Conservation (phyloP, 2,329 filamentous ascomycete genomes). For the Metarhizium guizhouense region DNA sequence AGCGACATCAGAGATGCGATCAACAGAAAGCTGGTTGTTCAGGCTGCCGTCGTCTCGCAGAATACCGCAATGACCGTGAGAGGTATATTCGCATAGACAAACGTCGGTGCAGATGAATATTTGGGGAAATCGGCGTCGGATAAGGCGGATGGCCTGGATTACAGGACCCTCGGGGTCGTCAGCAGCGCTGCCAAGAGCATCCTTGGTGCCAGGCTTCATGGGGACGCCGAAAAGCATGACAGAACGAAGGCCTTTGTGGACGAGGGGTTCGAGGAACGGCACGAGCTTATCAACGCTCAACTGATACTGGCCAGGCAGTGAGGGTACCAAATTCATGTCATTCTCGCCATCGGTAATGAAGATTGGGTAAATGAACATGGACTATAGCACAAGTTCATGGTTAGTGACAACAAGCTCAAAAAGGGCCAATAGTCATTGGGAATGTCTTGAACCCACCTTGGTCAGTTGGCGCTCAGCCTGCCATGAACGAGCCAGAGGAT, state of each 20-base stretch:
- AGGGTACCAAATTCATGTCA: constrained; percentile 83
- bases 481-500: constrained; percentile 72
- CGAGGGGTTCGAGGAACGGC: constrained; percentile 74
- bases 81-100: constrained; percentile 97
- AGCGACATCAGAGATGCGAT: constrained; percentile 95
- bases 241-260: constrained; percentile 81
- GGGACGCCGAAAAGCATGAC: constrained; percentile 97
- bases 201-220: constrained; percentile 70
- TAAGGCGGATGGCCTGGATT: constrained; percentile 73
- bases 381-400: constrained; percentile 39
- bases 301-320: constrained; percentile 82
- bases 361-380: constrained; percentile 96
- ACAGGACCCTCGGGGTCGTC: constrained; percentile 92
- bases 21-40: constrained; percentile 88
- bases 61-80: constrained; percentile 95
- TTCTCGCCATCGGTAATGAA: constrained; percentile 94
- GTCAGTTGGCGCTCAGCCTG: constrained; percentile 78
- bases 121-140: constrained; percentile 77
- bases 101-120: constrained; percentile 90
- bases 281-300: constrained; percentile 80
- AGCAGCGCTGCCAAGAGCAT: constrained; percentile 82
- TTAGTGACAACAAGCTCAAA: neutral
- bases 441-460: constrained; percentile 45
- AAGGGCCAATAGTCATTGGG: no score
- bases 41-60: constrained; percentile 84